Base-by-base conservation (phyloP, 768 basidiomycete genomes). In the Trametes punicea region DNA sequence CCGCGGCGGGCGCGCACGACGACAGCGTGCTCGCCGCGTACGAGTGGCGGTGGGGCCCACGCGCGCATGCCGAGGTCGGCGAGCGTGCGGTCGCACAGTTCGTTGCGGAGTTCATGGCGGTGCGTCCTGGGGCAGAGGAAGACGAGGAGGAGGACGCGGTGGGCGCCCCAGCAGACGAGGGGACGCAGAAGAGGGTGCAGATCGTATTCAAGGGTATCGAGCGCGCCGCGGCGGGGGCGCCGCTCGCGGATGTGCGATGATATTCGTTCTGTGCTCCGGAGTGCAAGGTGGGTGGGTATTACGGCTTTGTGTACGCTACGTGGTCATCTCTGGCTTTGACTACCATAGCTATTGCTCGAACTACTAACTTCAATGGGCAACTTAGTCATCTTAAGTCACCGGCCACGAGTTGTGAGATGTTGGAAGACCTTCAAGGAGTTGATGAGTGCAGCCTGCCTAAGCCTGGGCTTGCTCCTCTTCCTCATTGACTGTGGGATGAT, bases 1-100 rank as follows among this genome's bases (percentile, higher is more conserved):
- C 41, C 16, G 71, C 57, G 73, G 70, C 44, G 62, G 59, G 62
- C 23, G 71, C 55, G 8, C 67, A 61, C 21, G 74, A 72, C 33
- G 70, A 71, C 18, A 70, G 72, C 6, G 79, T 75, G 15, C 69
- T 71, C 33, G 52, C 52, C 13, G 70, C 73, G 15, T 81, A 76
- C 57, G 90, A 93, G 65, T 93, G 90, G 92, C 80, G 83, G 16
- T 98, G 94, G 94, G 94, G 93, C 3, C 74, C 79, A 25, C 79
- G 90, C 26, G 85, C 93, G 2, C 80, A 87, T 34, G 81, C 81
- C 29, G 95, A 98, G 70, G 81, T 97, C 4, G 87, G 90, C 1
- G 95, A 98, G 70, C 71, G 77, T 56, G 84, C 77, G 11, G 74
- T 94, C 8, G 89, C 84, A 1, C 73, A 72, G 51, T 96, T 96